Conservation (phyloP, 306 rosid genomes). For the Abrus precatorius region DNA sequence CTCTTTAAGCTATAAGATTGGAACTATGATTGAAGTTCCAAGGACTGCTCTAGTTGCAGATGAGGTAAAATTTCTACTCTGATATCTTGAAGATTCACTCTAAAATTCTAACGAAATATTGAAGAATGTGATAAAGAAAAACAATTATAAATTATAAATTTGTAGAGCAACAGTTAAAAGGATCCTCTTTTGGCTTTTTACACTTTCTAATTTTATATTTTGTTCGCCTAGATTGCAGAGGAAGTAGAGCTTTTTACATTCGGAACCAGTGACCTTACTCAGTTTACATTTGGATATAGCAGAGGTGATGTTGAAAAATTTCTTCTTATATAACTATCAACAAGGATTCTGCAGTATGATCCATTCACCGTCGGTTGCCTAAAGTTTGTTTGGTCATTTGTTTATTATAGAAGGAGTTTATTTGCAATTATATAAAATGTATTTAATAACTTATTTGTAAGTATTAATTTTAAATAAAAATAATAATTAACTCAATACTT, state of each 20-base stretch:
- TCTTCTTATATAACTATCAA: slow-evolving; percentile 76
- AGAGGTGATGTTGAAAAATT: slow-evolving; percentile 97
- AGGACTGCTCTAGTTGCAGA: slow-evolving; percentile 96
- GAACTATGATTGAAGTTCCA: slow-evolving; percentile 99
- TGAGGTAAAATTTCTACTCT: slow-evolving; percentile 64
- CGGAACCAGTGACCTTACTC: slow-evolving; percentile 98
- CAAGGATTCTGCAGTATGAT: slow-evolving; percentile 86
- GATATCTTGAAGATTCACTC: slow-evolving; percentile 11
- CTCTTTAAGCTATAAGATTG: slow-evolving; percentile 80
- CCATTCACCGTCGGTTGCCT: slow-evolving; percentile 79
- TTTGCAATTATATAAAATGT: too few relatives aligned
- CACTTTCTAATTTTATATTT: slow-evolving; percentile 32
- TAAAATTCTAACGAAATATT: slow-evolving; percentile 15
- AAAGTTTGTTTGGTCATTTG: slow-evolving; percentile 24
- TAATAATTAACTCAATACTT: too few relatives aligned
- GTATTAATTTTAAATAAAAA: too few relatives aligned
- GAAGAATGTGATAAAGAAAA: slow-evolving; percentile 27
- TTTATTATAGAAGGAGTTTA: too few relatives aligned
- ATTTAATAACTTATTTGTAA: too few relatives aligned
- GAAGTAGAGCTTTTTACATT: slow-evolving; percentile 99
- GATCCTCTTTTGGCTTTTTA: slow-evolving; percentile 9
- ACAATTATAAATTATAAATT: background rate
- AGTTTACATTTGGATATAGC: slow-evolving; percentile 97
- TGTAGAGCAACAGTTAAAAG: background rate
- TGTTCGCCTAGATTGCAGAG: slow-evolving; percentile 72